Percentiles rank a stretch among this genome's conserved stretches.
phyloP scores from a whole-genome alignment of 1,284 basidiomycete genomes.

The Moesziomyces sp. region DNA sequence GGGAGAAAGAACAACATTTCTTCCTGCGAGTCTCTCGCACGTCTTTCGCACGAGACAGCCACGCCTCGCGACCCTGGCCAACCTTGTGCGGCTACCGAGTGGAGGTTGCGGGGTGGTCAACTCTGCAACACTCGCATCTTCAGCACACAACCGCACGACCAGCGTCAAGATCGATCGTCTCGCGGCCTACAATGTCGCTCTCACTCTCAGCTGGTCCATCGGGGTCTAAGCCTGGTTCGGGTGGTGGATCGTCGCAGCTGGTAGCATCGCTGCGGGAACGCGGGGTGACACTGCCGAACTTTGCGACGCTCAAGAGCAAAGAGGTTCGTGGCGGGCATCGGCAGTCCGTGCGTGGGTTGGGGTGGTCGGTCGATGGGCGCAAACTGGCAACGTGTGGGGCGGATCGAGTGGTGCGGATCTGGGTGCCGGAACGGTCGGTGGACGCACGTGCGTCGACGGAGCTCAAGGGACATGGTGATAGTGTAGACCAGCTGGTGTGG shows the following conservation, averaged over 20 bases:
- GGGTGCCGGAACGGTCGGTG: constrained; percentile 57
- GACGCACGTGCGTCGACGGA: constrained; percentile 59
- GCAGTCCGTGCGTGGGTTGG: constrained; percentile 49
- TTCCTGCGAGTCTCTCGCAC: too few relatives aligned
- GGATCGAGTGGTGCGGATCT: constrained; percentile 51
- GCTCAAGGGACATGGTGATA: constrained; percentile 57
- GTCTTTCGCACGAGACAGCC: too few relatives aligned
- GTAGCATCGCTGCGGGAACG: constrained; percentile 18
- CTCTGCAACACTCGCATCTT: too few relatives aligned
- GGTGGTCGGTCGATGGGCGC: constrained; percentile 58
- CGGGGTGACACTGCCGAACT: constrained; percentile 19
- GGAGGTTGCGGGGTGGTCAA: too few relatives aligned
- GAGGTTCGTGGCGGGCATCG: constrained; percentile 49
- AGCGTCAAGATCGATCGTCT: not conserved
- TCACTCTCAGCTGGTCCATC: not conserved
- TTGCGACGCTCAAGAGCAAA: constrained; percentile 21
- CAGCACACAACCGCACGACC: too few relatives aligned
- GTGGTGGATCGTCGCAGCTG: not conserved
- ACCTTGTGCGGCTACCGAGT: too few relatives aligned
- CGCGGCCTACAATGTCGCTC: not conserved
- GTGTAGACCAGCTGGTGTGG: constrained; percentile 60
- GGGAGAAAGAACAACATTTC: too few relatives aligned
- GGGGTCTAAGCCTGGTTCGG: not conserved
- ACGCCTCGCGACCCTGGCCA: too few relatives aligned
- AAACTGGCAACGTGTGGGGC: constrained; percentile 55